Conservation (phyloP, 306 rosid species). For the Glycine latifolia region DNA sequence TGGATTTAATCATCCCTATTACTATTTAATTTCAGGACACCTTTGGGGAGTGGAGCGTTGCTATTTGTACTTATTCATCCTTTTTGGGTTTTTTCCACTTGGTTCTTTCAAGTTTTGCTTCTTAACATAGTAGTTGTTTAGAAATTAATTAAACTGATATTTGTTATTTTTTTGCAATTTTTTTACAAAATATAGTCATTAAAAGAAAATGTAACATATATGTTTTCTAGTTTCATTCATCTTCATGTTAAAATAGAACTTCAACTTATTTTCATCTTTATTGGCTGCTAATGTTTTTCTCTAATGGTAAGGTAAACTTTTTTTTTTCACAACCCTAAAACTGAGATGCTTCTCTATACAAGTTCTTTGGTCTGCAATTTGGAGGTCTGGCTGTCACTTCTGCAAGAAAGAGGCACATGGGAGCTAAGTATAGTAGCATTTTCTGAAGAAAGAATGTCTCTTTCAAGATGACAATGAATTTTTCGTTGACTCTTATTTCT, state of each 20-base stretch:
- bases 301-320: neutral
- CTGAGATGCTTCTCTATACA: neutral
- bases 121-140: neutral
- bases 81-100: neutral
- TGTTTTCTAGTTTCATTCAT: neutral
- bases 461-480: constrained; percentile 32
- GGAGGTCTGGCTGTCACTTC: constrained; percentile 11
- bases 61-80: neutral
- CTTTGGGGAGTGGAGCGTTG: no score
- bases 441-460: constrained; percentile 67
- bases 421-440: constrained; percentile 40
- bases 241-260: neutral
- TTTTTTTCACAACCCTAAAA: neutral
- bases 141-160: no score
- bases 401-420: constrained; percentile 49
- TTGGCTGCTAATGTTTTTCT: neutral
- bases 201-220: neutral
- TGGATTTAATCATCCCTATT: neutral
- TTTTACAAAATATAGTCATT: neutral
- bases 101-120: neutral
- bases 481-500: constrained; percentile 64
- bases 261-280: neutral
- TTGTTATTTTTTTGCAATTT: no score
- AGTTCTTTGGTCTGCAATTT: neutral
- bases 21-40: neutral